Evolutionary conservation across 2,329 filamentous ascomycete species (phyloP).

Genomic region (Fusarium chuoi): DNA sequence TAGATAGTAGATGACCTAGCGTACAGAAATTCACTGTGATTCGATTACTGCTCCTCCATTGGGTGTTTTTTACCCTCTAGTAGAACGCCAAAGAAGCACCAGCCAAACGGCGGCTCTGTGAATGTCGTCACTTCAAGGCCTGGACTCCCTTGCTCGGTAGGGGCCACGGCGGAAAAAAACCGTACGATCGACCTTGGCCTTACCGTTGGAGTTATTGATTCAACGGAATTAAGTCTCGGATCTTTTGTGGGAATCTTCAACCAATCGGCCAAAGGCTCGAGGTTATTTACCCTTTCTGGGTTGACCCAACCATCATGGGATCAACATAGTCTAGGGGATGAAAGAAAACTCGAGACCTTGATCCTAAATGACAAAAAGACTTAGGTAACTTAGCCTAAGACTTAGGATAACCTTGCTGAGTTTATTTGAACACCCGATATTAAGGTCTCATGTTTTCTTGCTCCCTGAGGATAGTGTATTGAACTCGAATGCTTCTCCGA

Average conservation of each 20-base stretch:
- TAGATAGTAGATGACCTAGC: constrained; percentile 23
- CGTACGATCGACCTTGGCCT: constrained; percentile 25
- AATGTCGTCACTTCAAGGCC: constrained; percentile 21
- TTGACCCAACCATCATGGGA: neutral
- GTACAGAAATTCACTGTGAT: neutral
- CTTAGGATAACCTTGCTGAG: too few species aligned
- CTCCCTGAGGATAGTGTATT: too few species aligned
- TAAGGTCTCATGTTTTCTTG: too few species aligned
- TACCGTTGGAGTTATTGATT: constrained; percentile 8
- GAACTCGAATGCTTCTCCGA: neutral
- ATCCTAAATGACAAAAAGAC: too few species aligned
- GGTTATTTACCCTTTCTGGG: neutral
- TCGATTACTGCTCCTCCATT: constrained; percentile 4
- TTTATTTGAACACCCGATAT: too few species aligned
- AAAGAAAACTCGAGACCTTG: too few species aligned
- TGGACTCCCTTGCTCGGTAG: constrained; percentile 15
- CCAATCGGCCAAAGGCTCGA: constrained; percentile 10
- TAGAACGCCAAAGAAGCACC: neutral
- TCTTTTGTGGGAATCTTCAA: constrained; percentile 3
- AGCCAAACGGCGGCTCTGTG: neutral
- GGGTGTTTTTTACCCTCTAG: neutral
- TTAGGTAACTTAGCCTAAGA: too few species aligned
- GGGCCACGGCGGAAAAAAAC: constrained; percentile 6
- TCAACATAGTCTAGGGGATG: too few species aligned
- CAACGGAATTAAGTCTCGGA: constrained; percentile 9